Evolutionary conservation across 140 eudicot genomes (phyloP).

Genomic region (Cichorium intybus): DNA sequence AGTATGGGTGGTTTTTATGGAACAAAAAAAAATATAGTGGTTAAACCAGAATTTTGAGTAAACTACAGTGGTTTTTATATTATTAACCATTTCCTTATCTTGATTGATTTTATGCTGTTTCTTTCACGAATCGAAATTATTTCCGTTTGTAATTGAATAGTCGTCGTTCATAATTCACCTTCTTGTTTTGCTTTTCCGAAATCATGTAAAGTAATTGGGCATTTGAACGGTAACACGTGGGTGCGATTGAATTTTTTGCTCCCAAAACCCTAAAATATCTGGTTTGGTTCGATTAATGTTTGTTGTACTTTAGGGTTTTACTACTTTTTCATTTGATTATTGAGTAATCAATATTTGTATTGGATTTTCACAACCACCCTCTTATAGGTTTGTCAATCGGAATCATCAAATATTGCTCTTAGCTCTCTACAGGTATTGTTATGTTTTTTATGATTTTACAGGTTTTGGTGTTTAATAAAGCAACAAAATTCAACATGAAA

Average conservation of each 20-base stretch:
- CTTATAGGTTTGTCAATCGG: too few relatives aligned
- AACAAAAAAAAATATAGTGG: too few relatives aligned
- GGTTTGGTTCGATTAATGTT: neutral
- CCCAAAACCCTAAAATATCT: slow-evolving; percentile 12
- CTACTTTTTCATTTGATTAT: neutral
- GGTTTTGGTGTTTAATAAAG: too few relatives aligned
- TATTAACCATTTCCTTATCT: neutral
- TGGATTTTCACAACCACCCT: too few relatives aligned
- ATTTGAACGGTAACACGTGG: neutral
- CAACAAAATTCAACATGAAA: too few relatives aligned
- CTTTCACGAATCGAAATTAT: neutral
- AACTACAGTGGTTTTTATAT: too few relatives aligned
- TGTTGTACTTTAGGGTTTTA: neutral
- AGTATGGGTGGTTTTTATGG: too few relatives aligned
- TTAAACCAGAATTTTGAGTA: too few relatives aligned
- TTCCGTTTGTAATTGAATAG: neutral
- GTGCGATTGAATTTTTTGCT: neutral
- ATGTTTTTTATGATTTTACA: too few relatives aligned
- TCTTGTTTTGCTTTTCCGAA: too few relatives aligned
- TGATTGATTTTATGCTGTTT: slow-evolving; percentile 9
- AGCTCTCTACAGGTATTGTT: too few relatives aligned
- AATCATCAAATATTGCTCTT: too few relatives aligned
- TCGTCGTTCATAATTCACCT: neutral
- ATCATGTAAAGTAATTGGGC: neutral
- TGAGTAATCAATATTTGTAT: neutral